Evolutionary conservation across 345 rosid genomes (phyloP), one percentile per base, ranked within the genome.

Genomic region (Mangifera indica): DNA sequence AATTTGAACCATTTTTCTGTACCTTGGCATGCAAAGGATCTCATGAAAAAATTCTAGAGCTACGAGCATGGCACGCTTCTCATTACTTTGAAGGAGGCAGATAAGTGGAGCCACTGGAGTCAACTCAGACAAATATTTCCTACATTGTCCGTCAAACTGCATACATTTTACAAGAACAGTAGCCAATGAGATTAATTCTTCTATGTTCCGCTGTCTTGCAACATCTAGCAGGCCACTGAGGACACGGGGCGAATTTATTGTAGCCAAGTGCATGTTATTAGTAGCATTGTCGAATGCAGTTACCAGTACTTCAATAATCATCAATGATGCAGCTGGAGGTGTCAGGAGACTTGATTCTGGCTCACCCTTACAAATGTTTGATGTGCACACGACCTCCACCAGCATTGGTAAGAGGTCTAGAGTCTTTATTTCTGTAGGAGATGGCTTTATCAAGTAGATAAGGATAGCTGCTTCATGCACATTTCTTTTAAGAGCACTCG

Each of bases 391-490:
- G 55, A 91, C 82, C 76, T 94, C 88, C 63, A 88, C 87, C 70
- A 94, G 81, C 53, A 87, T 83, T 10, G 97, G 98, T 66, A 94
- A 81, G 37, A 94, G 91, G 74, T 91, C 98, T 67, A 90, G 79
- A 71, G 91, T 82, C 82, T 79, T 91, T 59, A 93, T 93, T 72
- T 94, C 97, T 10, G 74, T 73, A 45, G 97, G 97, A 75, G 97
- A 83, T 60, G 98, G 97, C 71, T 91, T 84, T 78, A 89, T 87
- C 68, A 91, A 54, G 76, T 91, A 87, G 49, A 94, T 90, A 51
- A 94, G 87, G 21, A 75, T 79, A 67, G 95, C 93, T 66, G 97
- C 97, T 74, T 94, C 97, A 24, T 87, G 91, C 66, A 94, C 93
- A 32, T 94, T 92, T 62, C 74, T 77, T 57, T 94, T 87, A 55